Evolutionary conservation across 2,329 filamentous ascomycete species (phyloP).

Genomic region (Coniochaeta sp.): DNA sequence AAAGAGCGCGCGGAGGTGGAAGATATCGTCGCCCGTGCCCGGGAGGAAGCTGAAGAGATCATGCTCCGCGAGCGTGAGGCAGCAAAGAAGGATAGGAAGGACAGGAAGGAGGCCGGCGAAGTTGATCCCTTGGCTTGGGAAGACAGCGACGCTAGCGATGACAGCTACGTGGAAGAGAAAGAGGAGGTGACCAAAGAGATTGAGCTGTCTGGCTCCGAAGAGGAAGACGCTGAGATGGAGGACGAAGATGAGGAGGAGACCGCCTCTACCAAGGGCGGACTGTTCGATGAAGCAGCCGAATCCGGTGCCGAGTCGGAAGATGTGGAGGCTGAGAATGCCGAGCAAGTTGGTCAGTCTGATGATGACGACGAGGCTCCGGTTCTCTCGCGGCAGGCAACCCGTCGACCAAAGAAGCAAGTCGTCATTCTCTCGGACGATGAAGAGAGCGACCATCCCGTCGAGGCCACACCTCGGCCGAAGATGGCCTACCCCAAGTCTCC

Average conservation of each 20-base stretch:
- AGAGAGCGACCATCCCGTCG: conserved; percentile 45
- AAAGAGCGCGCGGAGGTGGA: conserved; percentile 78
- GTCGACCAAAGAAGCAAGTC: conserved; percentile 42
- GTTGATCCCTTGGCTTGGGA: conserved; percentile 48
- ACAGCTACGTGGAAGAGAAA: conserved; percentile 35
- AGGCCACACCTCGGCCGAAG: conserved; percentile 45
- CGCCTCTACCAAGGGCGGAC: conserved; percentile 18
- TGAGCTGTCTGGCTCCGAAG: conserved; percentile 36
- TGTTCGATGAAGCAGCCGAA: conserved; percentile 17
- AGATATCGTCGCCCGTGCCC: conserved; percentile 77
- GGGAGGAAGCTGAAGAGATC: conserved; percentile 72
- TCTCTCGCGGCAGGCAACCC: conserved; percentile 34
- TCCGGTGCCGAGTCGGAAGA: conserved; percentile 25
- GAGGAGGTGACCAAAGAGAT: conserved; percentile 27
- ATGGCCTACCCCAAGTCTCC: conserved; percentile 32
- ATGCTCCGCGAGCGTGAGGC: conserved; percentile 69
- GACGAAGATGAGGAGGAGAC: conserved; percentile 19
- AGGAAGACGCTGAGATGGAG: conserved; percentile 25
- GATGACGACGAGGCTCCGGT: conserved; percentile 27
- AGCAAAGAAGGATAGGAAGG: conserved; percentile 56
- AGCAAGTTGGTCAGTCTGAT: conserved; percentile 25
- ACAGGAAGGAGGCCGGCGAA: conserved; percentile 32
- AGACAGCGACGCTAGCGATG: conserved; percentile 47
- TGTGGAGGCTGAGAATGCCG: conserved; percentile 24
- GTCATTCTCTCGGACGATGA: conserved; percentile 60